Percentiles rank a stretch among this genome's conserved stretches.
phyloP scores from a whole-genome alignment of 805 yeast genomes.

The Candida tibetensis region DNA sequence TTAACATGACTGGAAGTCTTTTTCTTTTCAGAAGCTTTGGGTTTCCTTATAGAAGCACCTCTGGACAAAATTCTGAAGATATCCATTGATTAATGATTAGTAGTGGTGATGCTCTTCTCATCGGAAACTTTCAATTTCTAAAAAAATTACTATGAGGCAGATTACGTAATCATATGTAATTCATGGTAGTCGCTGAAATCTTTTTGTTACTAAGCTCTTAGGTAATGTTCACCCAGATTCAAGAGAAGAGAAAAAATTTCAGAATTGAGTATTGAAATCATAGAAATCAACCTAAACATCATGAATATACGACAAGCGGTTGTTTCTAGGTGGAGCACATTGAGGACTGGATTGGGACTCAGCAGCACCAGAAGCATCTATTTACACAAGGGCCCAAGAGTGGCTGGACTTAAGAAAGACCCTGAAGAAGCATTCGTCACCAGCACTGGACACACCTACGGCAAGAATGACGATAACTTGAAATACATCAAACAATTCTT shows the following conservation, averaged over 20 bases:
- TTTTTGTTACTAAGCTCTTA: too few species aligned
- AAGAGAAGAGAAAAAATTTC: neutral
- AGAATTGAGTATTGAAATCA: too few species aligned
- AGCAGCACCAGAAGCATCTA: constrained; percentile 27
- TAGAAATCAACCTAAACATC: too few species aligned
- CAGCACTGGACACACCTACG: constrained; percentile 46
- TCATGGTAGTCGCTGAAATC: neutral
- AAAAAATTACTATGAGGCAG: constrained; percentile 1
- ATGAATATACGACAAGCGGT: constrained; percentile 15
- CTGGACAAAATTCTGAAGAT: constrained; percentile 80
- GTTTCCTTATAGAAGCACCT: constrained; percentile 72
- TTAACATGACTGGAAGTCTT: constrained; percentile 29
- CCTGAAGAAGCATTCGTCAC: constrained; percentile 50
- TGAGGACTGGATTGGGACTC: neutral
- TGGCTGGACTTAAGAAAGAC: constrained; percentile 69
- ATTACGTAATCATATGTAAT: constrained; percentile 5
- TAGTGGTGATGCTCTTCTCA: constrained; percentile 2
- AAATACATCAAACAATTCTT: constrained; percentile 49
- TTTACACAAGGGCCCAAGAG: constrained; percentile 52
- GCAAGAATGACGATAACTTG: constrained; percentile 47
- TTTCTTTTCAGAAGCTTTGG: constrained; percentile 22
- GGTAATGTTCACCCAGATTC: neutral
- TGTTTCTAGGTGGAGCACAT: neutral
- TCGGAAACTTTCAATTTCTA: constrained; percentile 3
- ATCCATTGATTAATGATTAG: constrained; percentile 56